phyloP scores from a whole-genome alignment of 345 rosid genomes.

The Reutealis trisperma region DNA sequence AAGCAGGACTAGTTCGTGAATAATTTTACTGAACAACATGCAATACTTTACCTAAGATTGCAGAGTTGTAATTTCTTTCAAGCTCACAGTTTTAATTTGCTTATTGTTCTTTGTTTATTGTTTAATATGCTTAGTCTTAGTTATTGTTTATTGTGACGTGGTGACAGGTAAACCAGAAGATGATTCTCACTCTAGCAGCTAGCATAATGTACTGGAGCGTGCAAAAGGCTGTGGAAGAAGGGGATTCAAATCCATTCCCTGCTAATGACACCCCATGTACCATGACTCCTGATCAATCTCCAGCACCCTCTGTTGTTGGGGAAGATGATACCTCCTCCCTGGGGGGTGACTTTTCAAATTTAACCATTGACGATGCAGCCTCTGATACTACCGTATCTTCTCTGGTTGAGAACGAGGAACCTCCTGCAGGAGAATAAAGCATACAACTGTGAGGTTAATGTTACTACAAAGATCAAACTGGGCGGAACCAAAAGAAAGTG shows the following conservation, averaged over 20 bases:
- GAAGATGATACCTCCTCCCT: slow-evolving; percentile 74
- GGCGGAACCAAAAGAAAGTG: not conserved
- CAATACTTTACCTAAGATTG: not conserved
- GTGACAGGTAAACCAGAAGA: slow-evolving; percentile 90
- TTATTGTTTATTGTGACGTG: not conserved
- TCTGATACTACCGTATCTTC: slow-evolving; percentile 63
- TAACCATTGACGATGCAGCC: slow-evolving; percentile 57
- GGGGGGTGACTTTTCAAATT: slow-evolving; percentile 57
- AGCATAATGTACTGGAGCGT: slow-evolving; percentile 94
- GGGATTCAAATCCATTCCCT: slow-evolving; percentile 46
- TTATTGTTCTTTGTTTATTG: not conserved
- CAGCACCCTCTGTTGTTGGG: slow-evolving; percentile 63
- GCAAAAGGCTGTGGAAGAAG: slow-evolving; percentile 54
- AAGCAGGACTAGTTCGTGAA: not conserved
- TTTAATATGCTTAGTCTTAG: not conserved
- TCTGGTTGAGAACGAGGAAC: slow-evolving; percentile 46
- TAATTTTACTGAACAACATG: not conserved
- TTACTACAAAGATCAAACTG: not conserved
- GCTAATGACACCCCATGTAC: slow-evolving; percentile 38
- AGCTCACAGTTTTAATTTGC: not conserved
- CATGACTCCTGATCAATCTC: slow-evolving; percentile 61
- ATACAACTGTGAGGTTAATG: not conserved
- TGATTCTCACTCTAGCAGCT: slow-evolving; percentile 80
- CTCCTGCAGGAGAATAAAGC: slow-evolving; percentile 23
- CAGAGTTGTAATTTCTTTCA: not conserved